Evolutionary conservation across 176 grass and related monocot species (phyloP), one percentile per base, ranked within the genome.

Genomic region (Avena eriantha): DNA sequence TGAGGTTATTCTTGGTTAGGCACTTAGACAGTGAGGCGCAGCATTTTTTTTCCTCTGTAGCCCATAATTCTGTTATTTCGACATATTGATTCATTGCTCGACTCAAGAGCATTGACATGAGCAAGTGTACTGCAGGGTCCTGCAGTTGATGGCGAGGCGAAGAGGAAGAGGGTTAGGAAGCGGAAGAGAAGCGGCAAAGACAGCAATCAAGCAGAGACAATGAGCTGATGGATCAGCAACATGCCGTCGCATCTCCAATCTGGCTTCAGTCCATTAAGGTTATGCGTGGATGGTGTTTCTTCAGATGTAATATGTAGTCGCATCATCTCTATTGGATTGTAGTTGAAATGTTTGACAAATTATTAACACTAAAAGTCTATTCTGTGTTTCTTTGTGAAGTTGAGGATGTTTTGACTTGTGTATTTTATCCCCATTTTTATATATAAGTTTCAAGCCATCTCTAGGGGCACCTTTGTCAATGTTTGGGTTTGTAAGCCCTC

Each of bases 91-190:
- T 19, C 54, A 56, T 56, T 21, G 54, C 7, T 56, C 3, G 57
- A 59, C 56, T 59, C 56, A 39, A 74, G 2, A 80, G 10, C 36
- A 84, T 51, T 81, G 47, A 76, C 69, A 36, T 21, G 14, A 76
- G 33, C 60, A 73, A 70, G 5, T 71, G 15, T 82, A 26, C 5
- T 88, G 17, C 50, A 93, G 95, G 86, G 78, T 21, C 45, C 10
- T 22, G 78, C 60, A 23, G 33, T 67, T 69, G 86, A 87, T 46
- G 79, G 83, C 0, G 67, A 47, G 47, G 60, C 72, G 1, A 94
- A 97, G 84, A 83, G 84, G 82, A 94, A 94, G 70, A 95, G 92
- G 84, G 82, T 67, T 79, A 81, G 92, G 41, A 97, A 97, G 72
- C 84, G 87, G 57, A 95, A 88, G 55, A 97, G 43, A 73, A 83